Base-by-base conservation (phyloP, 1,139 yeast genomes). In the Nadsonia commutata region DNA sequence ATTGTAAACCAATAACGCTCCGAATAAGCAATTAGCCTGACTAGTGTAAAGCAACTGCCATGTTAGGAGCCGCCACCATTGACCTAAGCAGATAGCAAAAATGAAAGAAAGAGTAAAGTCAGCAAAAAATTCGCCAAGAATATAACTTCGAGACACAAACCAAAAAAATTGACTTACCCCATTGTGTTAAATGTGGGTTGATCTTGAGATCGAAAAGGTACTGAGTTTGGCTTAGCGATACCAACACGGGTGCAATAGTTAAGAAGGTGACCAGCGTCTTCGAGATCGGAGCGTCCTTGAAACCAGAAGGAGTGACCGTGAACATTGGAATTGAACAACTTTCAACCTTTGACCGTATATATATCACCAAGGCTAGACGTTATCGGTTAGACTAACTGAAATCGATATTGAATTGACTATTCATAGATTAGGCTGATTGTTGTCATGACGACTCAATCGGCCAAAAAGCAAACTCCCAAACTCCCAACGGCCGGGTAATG, bases 31-130 rank as follows among this genome's bases (percentile, higher is more conserved):
- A 54, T 80, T 85, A 2, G 83, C 73, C 57, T 80, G 86, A 53
- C 78, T 80, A 40, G 72, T 64, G 47, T 72, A 80, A 3, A 75
- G 64, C 20, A 73, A 44, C 55, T 78, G 90, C 55, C 68, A 72
- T 2, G 75, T 59, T 3, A 70, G 42, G 13, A 80, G 52, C 41
- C 93, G 63, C 86, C 90, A 81, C 59, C 72, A 78, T 53, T 82
- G 93, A 27, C 54, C 60, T 57, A 27, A 3, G n/a, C 9, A 40
- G 11, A 6, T 4, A 16, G 27, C 23, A 6, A 21, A 9, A 21
- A 21, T 6, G 23, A 21, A 27, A 27, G n/a, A 4, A 13, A 4
- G 33, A 27, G 27, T 16, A 16, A 23, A 23, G n/a, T n/a, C n/a
- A n/a, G n/a, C n/a, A 38, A 22, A 8, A 21, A 20, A 13, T 3